A percentile compares a stretch with the other conserved stretches of the same genome.
These are phyloP conservation scores for Marasmius oreades DNA, from an alignment of 1,284 basidiomycete genomes.

Conservation along the genomic window DNA sequence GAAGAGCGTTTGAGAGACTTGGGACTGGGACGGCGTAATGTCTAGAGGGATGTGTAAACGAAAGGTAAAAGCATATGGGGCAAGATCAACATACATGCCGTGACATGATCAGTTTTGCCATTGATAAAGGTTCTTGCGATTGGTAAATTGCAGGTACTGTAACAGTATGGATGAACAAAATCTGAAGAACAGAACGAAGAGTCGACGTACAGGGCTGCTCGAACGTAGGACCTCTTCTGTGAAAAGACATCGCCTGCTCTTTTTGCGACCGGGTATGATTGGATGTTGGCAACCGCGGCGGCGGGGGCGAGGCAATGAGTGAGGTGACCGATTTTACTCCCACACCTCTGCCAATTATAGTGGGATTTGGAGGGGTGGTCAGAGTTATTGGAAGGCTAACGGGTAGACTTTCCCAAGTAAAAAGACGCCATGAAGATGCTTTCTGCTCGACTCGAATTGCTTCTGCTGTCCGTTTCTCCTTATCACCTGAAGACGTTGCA, in stretches of 20 bases:
- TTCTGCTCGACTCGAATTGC: slow-evolving; percentile 3
- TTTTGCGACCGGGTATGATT: neutral
- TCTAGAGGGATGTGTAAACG: slow-evolving; percentile 20
- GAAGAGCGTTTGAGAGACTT: slow-evolving; percentile 27
- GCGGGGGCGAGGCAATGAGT: neutral
- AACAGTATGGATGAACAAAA: neutral
- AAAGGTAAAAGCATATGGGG: neutral
- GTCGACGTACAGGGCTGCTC: slow-evolving; percentile 33
- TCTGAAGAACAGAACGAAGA: neutral
- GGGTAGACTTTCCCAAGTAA: slow-evolving; percentile 33
- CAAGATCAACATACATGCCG: slow-evolving; percentile 32
- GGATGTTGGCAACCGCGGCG: neutral
- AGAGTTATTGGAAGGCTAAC: slow-evolving; percentile 27
- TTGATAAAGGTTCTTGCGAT: slow-evolving; percentile 36
- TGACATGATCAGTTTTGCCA: slow-evolving; percentile 48
- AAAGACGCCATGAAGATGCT: slow-evolving; percentile 30
- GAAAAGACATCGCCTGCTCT: neutral
- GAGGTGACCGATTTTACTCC: slow-evolving; percentile 20
- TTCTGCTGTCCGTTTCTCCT: slow-evolving; percentile 5
- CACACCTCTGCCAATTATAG: slow-evolving; percentile 21
- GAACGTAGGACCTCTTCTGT: slow-evolving; percentile 30
- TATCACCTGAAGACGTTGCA: slow-evolving; percentile 1
- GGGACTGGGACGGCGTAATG: slow-evolving; percentile 34
- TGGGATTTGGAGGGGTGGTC: slow-evolving; percentile 17
- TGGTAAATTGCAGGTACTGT: slow-evolving; percentile 37